phyloP scores from a whole-genome alignment of 139 green algal species.

The Chlamydomonas applanata region DNA sequence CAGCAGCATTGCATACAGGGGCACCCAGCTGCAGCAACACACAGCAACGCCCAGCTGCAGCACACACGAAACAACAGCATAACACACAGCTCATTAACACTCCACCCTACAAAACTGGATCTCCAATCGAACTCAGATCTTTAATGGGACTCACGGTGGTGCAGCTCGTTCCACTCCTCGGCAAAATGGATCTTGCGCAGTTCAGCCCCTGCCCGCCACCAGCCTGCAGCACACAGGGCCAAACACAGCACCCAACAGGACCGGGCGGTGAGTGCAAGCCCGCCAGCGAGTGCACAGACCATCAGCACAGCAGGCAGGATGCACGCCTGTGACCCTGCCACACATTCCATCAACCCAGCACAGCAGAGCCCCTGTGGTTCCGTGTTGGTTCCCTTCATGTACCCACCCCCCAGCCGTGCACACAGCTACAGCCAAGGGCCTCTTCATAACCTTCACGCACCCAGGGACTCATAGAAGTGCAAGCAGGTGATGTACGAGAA shows the following conservation, averaged over 20 bases:
- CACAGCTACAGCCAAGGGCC: background rate
- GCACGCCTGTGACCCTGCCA: too few species aligned
- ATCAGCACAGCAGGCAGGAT: too few species aligned
- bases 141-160: slow-evolving; percentile 43
- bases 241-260: too few species aligned
- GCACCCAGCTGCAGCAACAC: background rate
- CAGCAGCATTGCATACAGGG: background rate
- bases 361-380: too few species aligned
- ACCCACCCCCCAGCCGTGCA: too few species aligned
- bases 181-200: slow-evolving; percentile 87
- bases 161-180: slow-evolving; percentile 95
- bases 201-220: slow-evolving; percentile 52
- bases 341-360: too few species aligned
- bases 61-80: background rate
- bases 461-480: slow-evolving; percentile 90
- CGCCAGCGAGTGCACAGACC: too few species aligned
- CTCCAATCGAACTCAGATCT: too few species aligned
- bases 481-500: slow-evolving; percentile 94
- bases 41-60: background rate
- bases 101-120: too few species aligned
- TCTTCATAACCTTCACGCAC: slow-evolving; percentile 60
- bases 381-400: too few species aligned
- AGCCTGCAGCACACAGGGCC: slow-evolving; percentile 61
- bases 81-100: too few species aligned
- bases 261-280: too few species aligned